These are phyloP conservation scores for Blechomonas ayalai DNA, from an alignment of 208 protist species.

Conservation along the genomic window DNA sequence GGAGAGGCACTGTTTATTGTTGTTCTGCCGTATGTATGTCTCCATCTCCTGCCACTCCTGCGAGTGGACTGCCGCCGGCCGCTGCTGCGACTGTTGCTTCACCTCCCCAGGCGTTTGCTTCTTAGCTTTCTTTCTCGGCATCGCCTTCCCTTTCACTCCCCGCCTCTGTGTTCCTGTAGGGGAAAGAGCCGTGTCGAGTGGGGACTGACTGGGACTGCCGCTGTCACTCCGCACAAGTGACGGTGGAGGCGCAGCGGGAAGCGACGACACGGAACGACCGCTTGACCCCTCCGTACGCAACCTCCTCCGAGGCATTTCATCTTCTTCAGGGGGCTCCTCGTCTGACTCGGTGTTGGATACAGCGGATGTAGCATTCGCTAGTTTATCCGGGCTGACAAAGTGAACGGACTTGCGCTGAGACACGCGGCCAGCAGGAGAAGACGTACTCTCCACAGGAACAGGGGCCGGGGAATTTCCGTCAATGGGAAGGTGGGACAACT, in stretches of 20 bases:
- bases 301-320: too few species aligned
- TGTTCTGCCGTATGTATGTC: slow-evolving; percentile 35
- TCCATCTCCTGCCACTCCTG: slow-evolving; percentile 30
- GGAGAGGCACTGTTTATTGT: slow-evolving; percentile 26
- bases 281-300: too few species aligned
- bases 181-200: too few species aligned
- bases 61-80: too few species aligned
- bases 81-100: slow-evolving; percentile 10
- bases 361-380: slow-evolving; percentile 23
- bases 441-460: not conserved
- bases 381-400: slow-evolving; percentile 44
- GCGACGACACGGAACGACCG: too few species aligned
- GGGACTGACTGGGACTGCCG: not conserved
- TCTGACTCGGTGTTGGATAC: not conserved
- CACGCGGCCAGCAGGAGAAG: not conserved
- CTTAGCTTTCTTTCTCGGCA: not conserved
- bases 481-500: not conserved
- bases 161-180: too few species aligned
- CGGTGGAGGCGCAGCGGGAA: too few species aligned
- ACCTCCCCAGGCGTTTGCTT: slow-evolving; percentile 4
- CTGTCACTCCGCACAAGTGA: slow-evolving; percentile 11
- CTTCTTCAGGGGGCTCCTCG: slow-evolving; percentile 1
- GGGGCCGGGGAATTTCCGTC: too few species aligned
- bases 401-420: slow-evolving; percentile 65
- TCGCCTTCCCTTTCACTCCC: not conserved